Evolutionary conservation across 345 rosid species (phyloP).

Genomic region (Ricinus communis): DNA sequence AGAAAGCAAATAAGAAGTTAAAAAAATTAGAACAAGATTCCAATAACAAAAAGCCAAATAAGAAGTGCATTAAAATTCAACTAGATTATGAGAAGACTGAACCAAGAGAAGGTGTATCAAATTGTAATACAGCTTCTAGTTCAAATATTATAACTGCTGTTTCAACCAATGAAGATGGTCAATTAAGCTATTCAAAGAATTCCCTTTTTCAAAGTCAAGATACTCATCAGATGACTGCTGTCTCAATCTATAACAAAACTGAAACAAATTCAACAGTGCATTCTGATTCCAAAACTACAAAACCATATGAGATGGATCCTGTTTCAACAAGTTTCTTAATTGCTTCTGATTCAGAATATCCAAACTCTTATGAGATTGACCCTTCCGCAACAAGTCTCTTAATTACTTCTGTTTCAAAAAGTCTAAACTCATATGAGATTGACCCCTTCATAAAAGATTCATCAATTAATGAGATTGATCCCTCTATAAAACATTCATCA

Average conservation of each 20-base stretch:
- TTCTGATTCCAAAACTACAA: neutral
- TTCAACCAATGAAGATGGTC: neutral
- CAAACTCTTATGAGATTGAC: neutral
- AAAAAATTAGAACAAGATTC: neutral
- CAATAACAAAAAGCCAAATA: neutral
- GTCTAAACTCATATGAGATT: neutral
- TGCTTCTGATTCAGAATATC: neutral
- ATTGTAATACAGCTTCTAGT: neutral
- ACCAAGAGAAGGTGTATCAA: neutral
- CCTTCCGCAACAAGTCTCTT: too few species aligned
- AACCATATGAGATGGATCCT: neutral
- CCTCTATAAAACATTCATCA: too few species aligned
- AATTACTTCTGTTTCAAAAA: neutral
- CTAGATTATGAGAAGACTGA: neutral
- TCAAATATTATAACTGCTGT: neutral
- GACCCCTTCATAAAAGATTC: too few species aligned
- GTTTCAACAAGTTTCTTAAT: too few species aligned
- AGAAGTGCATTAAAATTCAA: neutral
- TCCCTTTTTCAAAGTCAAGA: neutral
- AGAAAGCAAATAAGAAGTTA: neutral
- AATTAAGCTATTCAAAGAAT: neutral
- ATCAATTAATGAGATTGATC: too few species aligned
- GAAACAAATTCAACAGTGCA: neutral
- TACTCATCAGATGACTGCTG: neutral
- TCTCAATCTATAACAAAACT: neutral